phyloP scores from a whole-genome alignment of 345 rosid genomes.

The Eucalyptus albens region DNA sequence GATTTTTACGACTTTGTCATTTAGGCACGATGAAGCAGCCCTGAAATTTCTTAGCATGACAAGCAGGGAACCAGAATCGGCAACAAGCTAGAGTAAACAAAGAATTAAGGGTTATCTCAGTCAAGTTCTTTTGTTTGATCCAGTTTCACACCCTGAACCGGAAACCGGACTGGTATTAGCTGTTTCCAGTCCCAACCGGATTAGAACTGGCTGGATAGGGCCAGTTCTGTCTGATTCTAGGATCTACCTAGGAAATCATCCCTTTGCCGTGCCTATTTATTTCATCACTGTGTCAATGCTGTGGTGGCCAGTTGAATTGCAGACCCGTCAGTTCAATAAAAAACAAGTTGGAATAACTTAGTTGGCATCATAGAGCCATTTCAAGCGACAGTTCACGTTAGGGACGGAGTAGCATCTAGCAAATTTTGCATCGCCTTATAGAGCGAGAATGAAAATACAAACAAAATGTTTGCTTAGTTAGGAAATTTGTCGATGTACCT shows the following conservation, averaged over 20 bases:
- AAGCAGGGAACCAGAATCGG: not conserved
- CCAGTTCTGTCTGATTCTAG: not conserved
- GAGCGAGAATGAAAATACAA: not conserved
- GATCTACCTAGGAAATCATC: not conserved
- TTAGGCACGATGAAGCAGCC: not conserved
- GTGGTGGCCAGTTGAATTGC: not conserved
- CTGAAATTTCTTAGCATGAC: not conserved
- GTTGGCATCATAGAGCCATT: not conserved
- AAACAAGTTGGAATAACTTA: not conserved
- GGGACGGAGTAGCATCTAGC: not conserved
- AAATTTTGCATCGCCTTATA: not conserved
- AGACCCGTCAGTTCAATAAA: not conserved
- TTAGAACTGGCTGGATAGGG: not conserved
- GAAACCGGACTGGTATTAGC: not conserved
- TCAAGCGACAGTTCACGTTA: not conserved
- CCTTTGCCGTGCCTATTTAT: not conserved
- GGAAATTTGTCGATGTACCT: constrained; percentile 18
- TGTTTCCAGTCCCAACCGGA: not conserved
- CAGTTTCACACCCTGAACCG: not conserved
- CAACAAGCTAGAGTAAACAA: not conserved
- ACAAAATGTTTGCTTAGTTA: not conserved
- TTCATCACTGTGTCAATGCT: not conserved
- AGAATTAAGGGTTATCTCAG: not conserved
- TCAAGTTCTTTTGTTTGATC: not conserved
- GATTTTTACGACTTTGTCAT: not conserved